phyloP scores from a whole-genome alignment of 129 eudicot genomes.

The Centrapalus pauciflorus region DNA sequence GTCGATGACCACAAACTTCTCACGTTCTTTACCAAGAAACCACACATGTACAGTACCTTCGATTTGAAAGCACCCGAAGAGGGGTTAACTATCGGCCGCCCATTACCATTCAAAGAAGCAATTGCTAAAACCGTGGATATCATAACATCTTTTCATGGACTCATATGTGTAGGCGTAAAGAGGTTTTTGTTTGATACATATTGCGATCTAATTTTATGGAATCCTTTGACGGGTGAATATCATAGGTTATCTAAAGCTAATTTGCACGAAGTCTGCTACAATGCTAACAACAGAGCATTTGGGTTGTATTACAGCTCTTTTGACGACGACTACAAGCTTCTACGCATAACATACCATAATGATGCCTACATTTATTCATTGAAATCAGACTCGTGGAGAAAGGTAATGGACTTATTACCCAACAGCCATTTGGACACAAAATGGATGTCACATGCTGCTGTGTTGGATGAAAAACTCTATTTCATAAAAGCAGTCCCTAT shows the following conservation, averaged over 20 bases:
- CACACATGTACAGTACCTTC: neutral
- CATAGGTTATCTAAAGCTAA: neutral
- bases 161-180: neutral
- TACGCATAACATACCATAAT: neutral
- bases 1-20: constrained; percentile 4
- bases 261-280: neutral
- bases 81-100: neutral
- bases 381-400: neutral
- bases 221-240: neutral
- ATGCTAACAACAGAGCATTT: neutral
- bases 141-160: neutral
- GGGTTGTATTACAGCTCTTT: neutral
- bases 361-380: neutral
- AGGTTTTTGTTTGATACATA: neutral
- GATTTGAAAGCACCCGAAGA: constrained; percentile 13
- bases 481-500: too few relatives aligned
- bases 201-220: neutral
- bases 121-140: neutral
- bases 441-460: too few relatives aligned
- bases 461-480: constrained; percentile 6
- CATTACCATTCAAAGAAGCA: neutral
- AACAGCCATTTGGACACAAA: neutral
- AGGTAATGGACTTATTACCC: neutral
- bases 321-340: neutral
- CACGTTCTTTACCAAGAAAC: neutral